Evolutionary conservation across 352 stramenopile genomes (phyloP).

Genomic region (Nothophytophthora sp.): DNA sequence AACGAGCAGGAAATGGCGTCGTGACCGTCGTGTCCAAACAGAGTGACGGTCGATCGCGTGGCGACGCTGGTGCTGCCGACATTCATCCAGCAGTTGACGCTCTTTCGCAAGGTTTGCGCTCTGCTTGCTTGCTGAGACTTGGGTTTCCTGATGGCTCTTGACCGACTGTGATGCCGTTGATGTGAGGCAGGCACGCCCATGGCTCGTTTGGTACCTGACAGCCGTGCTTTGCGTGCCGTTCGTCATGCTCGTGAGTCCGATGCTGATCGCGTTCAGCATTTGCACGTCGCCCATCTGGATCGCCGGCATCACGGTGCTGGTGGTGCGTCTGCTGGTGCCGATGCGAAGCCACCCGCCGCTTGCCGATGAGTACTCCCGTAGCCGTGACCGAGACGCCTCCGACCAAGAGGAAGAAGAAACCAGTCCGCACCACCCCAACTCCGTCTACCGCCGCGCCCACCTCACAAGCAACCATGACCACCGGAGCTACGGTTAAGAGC

Average conservation of each 20-base stretch:
- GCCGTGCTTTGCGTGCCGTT: constrained; percentile 72
- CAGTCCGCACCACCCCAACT: constrained; percentile 47
- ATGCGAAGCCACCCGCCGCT: constrained; percentile 31
- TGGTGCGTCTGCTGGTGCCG: constrained; percentile 53
- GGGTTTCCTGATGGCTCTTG: constrained; percentile 2
- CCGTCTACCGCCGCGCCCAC: constrained; percentile 43
- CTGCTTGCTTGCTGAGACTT: neutral
- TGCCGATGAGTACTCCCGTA: constrained; percentile 45
- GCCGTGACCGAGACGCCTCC: constrained; percentile 19
- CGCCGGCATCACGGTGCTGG: constrained; percentile 50
- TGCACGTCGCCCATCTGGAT: constrained; percentile 82
- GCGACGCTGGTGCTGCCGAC: constrained; percentile 41
- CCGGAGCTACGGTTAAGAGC: constrained; percentile 21
- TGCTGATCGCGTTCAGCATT: constrained; percentile 76
- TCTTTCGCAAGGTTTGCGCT: constrained; percentile 42
- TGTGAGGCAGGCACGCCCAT: constrained; percentile 48
- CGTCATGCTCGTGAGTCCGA: constrained; percentile 68
- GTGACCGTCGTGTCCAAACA: constrained; percentile 8
- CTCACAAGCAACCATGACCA: constrained; percentile 32
- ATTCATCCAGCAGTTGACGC: constrained; percentile 31
- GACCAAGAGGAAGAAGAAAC: constrained; percentile 38
- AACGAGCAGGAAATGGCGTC: neutral
- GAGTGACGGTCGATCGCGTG: constrained; percentile 24
- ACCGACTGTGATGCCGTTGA: too few relatives aligned
- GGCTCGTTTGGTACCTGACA: constrained; percentile 72